Evolutionary conservation across 257 asterid species (phyloP), one percentile per base, ranked within the genome.

Genomic region (Gynochthodes officinalis): DNA sequence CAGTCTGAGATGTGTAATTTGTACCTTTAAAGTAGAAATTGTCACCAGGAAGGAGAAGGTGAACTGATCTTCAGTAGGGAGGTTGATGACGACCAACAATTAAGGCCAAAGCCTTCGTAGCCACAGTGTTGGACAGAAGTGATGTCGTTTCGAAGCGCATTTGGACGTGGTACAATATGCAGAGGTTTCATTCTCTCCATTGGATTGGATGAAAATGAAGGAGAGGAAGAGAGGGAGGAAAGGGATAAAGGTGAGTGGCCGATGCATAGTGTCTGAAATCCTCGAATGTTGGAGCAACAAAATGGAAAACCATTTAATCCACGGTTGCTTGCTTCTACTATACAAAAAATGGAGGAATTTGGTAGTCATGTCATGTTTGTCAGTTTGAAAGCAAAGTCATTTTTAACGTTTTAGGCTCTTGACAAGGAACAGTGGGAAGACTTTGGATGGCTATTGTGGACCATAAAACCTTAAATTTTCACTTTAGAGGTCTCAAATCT

Each of bases 61-160:
- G 23, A 37, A 70, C 0, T 12, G 5, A 13, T 4, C 3, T 1
- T 11, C 5, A 7, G 4, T 0, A n/a, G 55, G 37, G 5, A 18
- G 18, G 37, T 19, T 18, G 71, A 27, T 35, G 63, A n/a, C 5
- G 28, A 0, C 5, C 23, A 1, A 33, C 82, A 80, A 12, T 15
- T 10, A 1, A 80, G 59, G 48, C 84, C 81, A 14, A 76, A 73
- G 16, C 82, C 77, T 1, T 70, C 35, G 46, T 81, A 81, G 7
- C 84, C 84, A 71, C 84, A 81, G 21, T 48, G 33, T 39, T 67
- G 70, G 44, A n/a, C n/a, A n/a, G 18, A 0, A 3, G 1, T n/a
- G 63, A 59, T 12, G n/a, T 6, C 35, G 13, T 50, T 60, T 15
- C 16, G 15, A 1, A 54, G n/a, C 75, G 49, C 84, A 76, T 0